A percentile compares a stretch with the other conserved stretches of the same genome.
Conservation (phyloP, 164 flowering plant species). For the Litsea cubeba region DNA sequence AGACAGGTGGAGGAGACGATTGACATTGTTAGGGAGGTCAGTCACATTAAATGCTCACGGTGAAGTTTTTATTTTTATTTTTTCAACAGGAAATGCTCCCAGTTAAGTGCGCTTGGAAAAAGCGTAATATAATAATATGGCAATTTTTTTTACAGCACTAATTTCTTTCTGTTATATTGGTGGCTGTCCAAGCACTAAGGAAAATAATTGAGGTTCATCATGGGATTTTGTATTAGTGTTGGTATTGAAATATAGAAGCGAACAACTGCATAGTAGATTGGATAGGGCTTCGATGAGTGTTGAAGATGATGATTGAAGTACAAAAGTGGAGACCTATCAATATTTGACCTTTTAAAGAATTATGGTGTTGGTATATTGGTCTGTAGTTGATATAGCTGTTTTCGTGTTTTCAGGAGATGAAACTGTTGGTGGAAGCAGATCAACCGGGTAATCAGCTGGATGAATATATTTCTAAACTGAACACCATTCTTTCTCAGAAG, state of each 20-base stretch:
- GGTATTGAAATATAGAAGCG: no score
- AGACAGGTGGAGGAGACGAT: conserved; percentile 97
- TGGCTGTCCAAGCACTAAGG: background rate
- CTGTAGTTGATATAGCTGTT: background rate
- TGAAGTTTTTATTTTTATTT: background rate
- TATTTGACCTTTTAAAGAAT: background rate
- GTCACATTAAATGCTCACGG: background rate
- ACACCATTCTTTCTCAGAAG: conserved; percentile 87
- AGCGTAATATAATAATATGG: background rate
- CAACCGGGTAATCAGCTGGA: conserved; percentile 95
- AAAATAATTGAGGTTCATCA: background rate
- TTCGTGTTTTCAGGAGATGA: conserved; percentile 73
- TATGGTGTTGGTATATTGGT: conserved; percentile 29
- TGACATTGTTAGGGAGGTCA: conserved; percentile 96
- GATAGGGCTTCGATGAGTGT: no score
- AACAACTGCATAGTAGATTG: no score
- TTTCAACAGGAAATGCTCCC: background rate
- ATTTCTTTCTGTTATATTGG: background rate
- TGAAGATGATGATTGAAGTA: no score
- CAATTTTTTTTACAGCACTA: background rate
- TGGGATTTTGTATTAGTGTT: background rate
- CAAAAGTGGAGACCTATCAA: no score
- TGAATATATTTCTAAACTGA: conserved; percentile 77
- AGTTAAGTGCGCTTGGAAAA: no score
- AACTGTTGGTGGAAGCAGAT: conserved; percentile 86